Percentiles rank a stretch among this genome's conserved stretches.
Conservation (phyloP, 1,284 basidiomycete genomes). For the Rhodotorula sp. region DNA sequence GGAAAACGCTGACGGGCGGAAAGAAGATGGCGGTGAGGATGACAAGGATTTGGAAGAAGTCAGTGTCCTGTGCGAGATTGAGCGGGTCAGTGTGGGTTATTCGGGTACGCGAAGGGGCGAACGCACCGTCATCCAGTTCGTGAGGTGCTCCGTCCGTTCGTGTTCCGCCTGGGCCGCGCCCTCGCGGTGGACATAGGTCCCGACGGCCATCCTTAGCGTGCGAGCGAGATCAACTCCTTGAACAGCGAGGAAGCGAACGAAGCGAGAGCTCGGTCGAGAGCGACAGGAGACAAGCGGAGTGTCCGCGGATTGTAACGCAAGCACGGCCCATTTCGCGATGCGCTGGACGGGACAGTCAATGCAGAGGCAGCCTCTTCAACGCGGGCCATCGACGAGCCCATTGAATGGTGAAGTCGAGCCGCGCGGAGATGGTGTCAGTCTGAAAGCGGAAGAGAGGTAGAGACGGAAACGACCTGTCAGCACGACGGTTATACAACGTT, state of each 20-base stretch:
- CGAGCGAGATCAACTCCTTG: too few species aligned
- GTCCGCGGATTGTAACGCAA: neutral
- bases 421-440: too few species aligned
- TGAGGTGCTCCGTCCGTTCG: neutral
- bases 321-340: too few species aligned
- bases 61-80: neutral
- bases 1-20: neutral
- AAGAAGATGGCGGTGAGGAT: neutral
- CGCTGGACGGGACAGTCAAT: too few species aligned
- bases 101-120: accelerated
- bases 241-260: neutral
- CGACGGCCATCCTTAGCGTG: neutral
- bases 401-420: too few species aligned
- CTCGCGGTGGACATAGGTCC: slow-evolving; percentile 8
- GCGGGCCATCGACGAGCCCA: too few species aligned
- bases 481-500: too few species aligned
- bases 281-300: neutral
- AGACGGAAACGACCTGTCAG: too few species aligned
- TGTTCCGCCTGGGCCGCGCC: neutral
- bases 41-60: neutral
- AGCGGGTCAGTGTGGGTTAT: neutral
- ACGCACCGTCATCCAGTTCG: slow-evolving; percentile 9
- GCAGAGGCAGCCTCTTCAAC: too few species aligned
- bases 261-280: neutral
- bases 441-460: too few species aligned